Base-by-base conservation (phyloP, 495 filamentous ascomycete genomes). In the Schizothecium vesticola region DNA sequence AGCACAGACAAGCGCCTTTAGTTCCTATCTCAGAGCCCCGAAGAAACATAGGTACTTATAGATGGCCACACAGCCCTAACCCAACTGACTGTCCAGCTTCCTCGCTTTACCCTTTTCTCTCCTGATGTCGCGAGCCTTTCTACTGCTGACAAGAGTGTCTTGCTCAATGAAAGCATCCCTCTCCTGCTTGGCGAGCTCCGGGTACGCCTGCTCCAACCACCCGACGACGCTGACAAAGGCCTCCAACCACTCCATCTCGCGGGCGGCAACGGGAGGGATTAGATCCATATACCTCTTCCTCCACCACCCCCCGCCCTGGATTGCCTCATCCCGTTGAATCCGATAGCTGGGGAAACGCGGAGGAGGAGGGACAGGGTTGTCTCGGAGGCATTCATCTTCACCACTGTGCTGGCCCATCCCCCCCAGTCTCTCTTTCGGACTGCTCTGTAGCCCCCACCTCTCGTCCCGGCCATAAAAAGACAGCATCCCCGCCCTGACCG, bases 201-300 rank as follows among this genome's bases (percentile, higher is more conserved):
- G 70, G 31, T 64, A 69, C 13, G 51, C 24, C 5, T 55, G 19
- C 43, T 72, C 64, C 64, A 72, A 65, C 70, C 70, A 72, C 58
- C 64, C 56, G 2, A 72, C 65, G 5, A 31, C 56, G 26, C 33
- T 23, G 3, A 67, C 12, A 36, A 72, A 72, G 0, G 70, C 60
- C 13, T 25, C 56, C 12, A 72, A 43, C 70, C 70, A 72, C 21
- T 67, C 56, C 13, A 70, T 64, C 61, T 72, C 70, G 1, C 64
- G 23, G 3, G 19, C 16, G 22, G 69, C 56, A 43, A 59, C 12
- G 3, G 70, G 70, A 21, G 56, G 64, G 11, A 63, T n/a, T 29
- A 65, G 28, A 2, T 8, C 56, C 1, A 16, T 13, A 0, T 19
- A 19, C 16, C 31, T 51, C 0, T n/a, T 12, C 3, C 23, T 6